These are phyloP conservation scores for Aschersonia sp. DNA, from an alignment of 2,329 filamentous ascomycete species.

Conservation along the genomic window DNA sequence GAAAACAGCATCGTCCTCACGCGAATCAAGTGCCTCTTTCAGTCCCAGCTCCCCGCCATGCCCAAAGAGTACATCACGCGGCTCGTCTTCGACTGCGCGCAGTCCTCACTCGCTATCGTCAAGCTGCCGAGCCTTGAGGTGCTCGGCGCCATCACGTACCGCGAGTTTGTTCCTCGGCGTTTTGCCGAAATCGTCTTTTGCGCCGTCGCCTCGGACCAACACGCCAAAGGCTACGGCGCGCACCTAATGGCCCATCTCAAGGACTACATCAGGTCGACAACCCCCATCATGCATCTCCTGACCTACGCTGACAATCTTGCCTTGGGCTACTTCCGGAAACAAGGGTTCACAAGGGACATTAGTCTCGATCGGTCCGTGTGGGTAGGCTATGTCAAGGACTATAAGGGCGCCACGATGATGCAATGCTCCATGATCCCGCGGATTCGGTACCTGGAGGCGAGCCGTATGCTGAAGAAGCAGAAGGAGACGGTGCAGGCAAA, in stretches of 20 bases:
- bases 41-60: not conserved
- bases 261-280: not conserved
- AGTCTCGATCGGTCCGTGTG: not conserved
- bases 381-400: not conserved
- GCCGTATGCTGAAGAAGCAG: not conserved
- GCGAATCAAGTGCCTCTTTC: not conserved
- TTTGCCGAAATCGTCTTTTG: not conserved
- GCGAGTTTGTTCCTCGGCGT: not conserved
- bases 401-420: not conserved
- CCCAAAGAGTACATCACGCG: not conserved
- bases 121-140: not conserved
- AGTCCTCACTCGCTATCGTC: not conserved
- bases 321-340: not conserved
- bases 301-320: not conserved
- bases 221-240: not conserved
- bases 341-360: not conserved
- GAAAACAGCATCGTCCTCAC: not conserved
- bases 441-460: not conserved
- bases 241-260: not conserved
- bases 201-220: not conserved
- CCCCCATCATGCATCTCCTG: not conserved
- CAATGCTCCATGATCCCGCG: not conserved
- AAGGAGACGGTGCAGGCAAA: not conserved
- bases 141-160: not conserved
- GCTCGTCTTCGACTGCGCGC: not conserved